Evolutionary conservation across 176 grass and related monocot species (phyloP), one percentile per base, ranked within the genome.

Genomic region (Puccinellia tenuiflora): DNA sequence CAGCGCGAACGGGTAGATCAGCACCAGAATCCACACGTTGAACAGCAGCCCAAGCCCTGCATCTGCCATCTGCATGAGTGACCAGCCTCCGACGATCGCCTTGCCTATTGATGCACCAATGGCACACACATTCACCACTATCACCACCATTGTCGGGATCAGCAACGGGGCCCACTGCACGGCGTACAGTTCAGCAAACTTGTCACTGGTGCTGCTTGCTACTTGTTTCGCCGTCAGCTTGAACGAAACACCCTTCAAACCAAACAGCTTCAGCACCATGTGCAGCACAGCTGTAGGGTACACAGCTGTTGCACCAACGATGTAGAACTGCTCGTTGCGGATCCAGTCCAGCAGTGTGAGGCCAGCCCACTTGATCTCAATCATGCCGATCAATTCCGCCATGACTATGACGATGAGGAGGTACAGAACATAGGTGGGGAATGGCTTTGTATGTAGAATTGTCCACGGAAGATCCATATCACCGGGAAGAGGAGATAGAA

Each of bases 251-350:
- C 87, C 87, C n/a, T 88, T 88, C 16, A 83, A 69, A 8, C 76
- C 76, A 24, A 88, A 46, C 48, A 84, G 8, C 76, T 88, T 88
- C 67, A 88, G 68, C 68, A 85, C 81, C 56, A 88, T 85, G 82
- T 88, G 87, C 13, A 84, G 38, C 3, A 79, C 77, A 57, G 87
- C 87, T 15, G 79, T 38, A 17, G 87, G 87, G 87, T 88, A 88
- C 28, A 88, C 87, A 21, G 81, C 81, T 68, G 87, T 88, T 50
- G 87, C 81, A n/a, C 87, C 87, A 47, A 85, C 79, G 15, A 88
- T 88, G 82, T 88, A 88, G 87, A 88, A 88, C 82, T 88, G 87
- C 69, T 88, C 87, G 30, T 88, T 88, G 81, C 87, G 87, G 81
- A 84, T 80, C 87, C 76, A 88, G 39, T 88, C 87, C 68, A 88